A percentile compares a stretch with the other conserved stretches of the same genome.
These are phyloP conservation scores for Fusarium vanettenii DNA, from an alignment of 2,329 filamentous ascomycete genomes.

Conservation along the genomic window DNA sequence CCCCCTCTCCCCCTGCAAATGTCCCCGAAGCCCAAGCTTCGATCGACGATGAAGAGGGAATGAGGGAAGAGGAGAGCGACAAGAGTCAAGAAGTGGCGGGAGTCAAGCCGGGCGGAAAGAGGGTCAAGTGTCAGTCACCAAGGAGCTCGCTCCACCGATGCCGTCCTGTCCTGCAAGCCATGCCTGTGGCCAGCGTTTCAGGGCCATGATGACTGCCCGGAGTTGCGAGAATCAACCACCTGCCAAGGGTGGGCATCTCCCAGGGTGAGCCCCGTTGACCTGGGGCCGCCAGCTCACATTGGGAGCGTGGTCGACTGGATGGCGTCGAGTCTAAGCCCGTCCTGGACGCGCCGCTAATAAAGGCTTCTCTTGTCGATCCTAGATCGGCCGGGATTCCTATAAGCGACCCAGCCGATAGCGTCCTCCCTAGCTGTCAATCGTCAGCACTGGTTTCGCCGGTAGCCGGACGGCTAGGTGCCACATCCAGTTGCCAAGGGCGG, in stretches of 20 bases:
- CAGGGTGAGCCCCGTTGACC: conserved; percentile 22
- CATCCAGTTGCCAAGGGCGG: conserved; percentile 21
- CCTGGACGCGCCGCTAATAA: conserved; percentile 28
- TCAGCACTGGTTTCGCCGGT: conserved; percentile 33
- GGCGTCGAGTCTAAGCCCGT: conserved; percentile 16
- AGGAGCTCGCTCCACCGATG: conserved; percentile 26
- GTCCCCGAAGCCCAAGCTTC: neutral
- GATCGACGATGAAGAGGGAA: conserved; percentile 11
- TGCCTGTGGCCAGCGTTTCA: conserved; percentile 38
- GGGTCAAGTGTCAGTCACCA: neutral
- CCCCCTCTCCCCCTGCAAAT: conserved; percentile 5
- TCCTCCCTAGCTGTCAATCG: conserved; percentile 41
- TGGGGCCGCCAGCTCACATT: conserved; percentile 18
- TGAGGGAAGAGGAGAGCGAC: neutral
- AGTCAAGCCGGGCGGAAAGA: neutral
- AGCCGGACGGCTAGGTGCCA: conserved; percentile 36
- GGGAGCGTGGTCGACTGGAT: conserved; percentile 5
- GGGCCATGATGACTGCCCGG: conserved; percentile 30
- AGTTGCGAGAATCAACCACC: conserved; percentile 20
- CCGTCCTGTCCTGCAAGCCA: conserved; percentile 27
- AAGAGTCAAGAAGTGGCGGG: neutral
- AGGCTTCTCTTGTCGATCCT: conserved; percentile 36
- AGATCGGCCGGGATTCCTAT: conserved; percentile 38
- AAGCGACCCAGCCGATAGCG: conserved; percentile 33
- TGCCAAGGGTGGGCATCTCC: neutral